Evolutionary conservation across 2,329 filamentous ascomycete genomes (phyloP).

Genomic region (Xylaria sp.): DNA sequence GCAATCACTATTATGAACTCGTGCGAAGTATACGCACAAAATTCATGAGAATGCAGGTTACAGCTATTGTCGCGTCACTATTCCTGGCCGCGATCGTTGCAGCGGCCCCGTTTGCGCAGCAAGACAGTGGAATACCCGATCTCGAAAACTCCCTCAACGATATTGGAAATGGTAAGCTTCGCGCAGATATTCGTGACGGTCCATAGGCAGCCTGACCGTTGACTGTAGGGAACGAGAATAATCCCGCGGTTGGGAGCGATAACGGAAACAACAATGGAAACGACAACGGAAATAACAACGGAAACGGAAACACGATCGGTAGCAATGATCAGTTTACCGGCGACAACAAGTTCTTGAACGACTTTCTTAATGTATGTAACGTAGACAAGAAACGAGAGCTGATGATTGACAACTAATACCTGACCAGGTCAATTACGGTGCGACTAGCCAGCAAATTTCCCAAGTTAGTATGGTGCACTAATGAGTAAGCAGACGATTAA

Average conservation of each 20-base stretch:
- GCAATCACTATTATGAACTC: background rate
- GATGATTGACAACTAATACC: background rate
- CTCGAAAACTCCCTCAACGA: background rate
- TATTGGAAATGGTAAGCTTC: slow-evolving; percentile 8
- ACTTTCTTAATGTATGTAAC: slow-evolving; percentile 20
- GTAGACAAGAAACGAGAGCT: background rate
- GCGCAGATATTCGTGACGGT: background rate
- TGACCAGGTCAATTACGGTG: slow-evolving; percentile 17
- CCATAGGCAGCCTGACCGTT: background rate
- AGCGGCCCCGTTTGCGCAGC: slow-evolving; percentile 8
- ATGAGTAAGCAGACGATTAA: slow-evolving; percentile 23
- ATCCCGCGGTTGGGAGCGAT: slow-evolving; percentile 1
- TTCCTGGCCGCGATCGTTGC: slow-evolving; percentile 15
- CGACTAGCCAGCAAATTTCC: slow-evolving; percentile 20
- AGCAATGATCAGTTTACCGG: slow-evolving; percentile 6
- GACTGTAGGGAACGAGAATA: background rate
- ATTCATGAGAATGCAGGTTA: slow-evolving; percentile 20
- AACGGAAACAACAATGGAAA: slow-evolving; percentile 11
- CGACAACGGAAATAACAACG: slow-evolving; percentile 14
- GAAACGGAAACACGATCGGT: slow-evolving; percentile 7
- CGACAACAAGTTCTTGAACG: slow-evolving; percentile 14
- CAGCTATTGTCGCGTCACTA: slow-evolving; percentile 10
- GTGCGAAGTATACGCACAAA: background rate
- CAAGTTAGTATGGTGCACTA: slow-evolving; percentile 24
- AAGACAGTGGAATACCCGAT: background rate